These are phyloP conservation scores for Micractinium sp. DNA, from an alignment of 139 green algal species.

Conservation along the genomic window DNA sequence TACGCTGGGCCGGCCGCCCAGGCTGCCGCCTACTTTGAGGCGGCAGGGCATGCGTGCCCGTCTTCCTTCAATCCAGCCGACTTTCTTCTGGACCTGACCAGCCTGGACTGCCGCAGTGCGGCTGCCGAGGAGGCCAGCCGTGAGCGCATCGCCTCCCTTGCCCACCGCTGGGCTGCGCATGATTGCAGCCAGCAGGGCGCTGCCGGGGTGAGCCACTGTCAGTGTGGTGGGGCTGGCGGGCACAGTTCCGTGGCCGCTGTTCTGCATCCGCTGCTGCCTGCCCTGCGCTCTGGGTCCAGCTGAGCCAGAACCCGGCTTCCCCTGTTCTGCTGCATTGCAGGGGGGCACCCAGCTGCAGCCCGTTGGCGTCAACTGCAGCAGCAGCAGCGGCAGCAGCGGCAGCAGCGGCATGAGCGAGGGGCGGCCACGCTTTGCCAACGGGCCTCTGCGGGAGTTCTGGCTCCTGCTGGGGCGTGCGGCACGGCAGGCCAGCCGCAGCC, in stretches of 20 bases:
- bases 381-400: neutral
- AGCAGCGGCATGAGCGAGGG: neutral
- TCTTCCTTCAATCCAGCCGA: slow-evolving; percentile 57
- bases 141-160: slow-evolving; percentile 38
- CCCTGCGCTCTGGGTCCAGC: neutral
- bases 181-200: no score
- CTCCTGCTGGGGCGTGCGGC: slow-evolving; percentile 17
- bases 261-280: neutral
- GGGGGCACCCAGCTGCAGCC: neutral
- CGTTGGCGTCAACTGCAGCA: neutral
- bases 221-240: neutral
- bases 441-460: slow-evolving; percentile 24
- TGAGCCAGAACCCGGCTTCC: no score
- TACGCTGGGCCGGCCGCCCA: slow-evolving; percentile 50
- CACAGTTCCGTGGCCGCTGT: neutral
- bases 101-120: slow-evolving; percentile 39
- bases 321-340: neutral
- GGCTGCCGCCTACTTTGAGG: slow-evolving; percentile 40
- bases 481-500: slow-evolving; percentile 9
- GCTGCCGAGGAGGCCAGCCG: slow-evolving; percentile 29
- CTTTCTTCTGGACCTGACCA: slow-evolving; percentile 57
- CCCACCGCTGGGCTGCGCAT: slow-evolving; percentile 11
- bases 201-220: neutral
- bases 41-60: slow-evolving; percentile 33
- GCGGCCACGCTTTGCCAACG: slow-evolving; percentile 33